phyloP scores from a whole-genome alignment of 2,329 filamentous ascomycete genomes.

The Botrytis deweyae region DNA sequence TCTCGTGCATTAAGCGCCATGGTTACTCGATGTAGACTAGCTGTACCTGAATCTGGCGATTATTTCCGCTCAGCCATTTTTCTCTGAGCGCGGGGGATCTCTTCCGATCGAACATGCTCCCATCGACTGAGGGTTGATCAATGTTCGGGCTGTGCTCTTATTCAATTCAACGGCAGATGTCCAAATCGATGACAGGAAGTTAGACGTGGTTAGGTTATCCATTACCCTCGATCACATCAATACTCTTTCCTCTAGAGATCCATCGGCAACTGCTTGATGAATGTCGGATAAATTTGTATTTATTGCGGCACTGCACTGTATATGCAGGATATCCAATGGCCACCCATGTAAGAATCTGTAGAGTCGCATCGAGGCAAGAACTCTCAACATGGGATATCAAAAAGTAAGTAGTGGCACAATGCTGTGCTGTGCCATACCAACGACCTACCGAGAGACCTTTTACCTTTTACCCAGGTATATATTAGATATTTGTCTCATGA shows the following conservation, averaged over 20 bases:
- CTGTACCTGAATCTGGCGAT: background rate
- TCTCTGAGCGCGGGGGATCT: background rate
- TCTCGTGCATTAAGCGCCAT: background rate
- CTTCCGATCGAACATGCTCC: background rate
- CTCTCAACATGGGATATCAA: background rate
- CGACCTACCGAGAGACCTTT: background rate
- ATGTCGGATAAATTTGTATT: background rate
- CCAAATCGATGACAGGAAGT: background rate
- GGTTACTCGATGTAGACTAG: background rate
- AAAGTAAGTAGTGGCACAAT: background rate
- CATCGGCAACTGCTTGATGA: background rate
- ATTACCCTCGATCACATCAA: background rate
- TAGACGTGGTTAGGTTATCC: too few species aligned
- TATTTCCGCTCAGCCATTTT: background rate
- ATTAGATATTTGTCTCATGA: background rate
- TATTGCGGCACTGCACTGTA: background rate
- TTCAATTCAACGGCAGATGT: background rate
- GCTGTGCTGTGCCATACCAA: conserved; percentile 1
- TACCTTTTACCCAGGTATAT: background rate
- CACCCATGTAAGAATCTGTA: background rate
- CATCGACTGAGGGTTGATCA: background rate
- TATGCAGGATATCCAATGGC: background rate
- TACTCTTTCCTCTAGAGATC: background rate
- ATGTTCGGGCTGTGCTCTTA: background rate
- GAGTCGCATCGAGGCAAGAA: background rate